Evolutionary conservation across 1,284 basidiomycete genomes (phyloP), one percentile per base, ranked within the genome.

Genomic region (Anthracocystis panici-leucophaei): DNA sequence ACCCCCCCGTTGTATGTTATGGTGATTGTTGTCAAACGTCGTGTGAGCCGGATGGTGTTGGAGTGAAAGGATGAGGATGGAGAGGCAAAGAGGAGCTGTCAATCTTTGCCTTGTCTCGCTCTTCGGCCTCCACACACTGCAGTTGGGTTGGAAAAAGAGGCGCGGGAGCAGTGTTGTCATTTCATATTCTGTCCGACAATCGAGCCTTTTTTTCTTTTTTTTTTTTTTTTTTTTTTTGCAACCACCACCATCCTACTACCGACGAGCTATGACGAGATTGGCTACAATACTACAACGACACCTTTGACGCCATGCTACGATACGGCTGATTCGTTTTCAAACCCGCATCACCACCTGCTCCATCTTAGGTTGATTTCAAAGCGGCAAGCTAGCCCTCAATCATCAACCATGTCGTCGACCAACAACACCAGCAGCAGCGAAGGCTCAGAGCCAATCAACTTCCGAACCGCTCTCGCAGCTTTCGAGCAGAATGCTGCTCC

Each of bases 391-490:
- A 27, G 27, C 42, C n/a, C 4, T 35, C 21, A 27, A 27, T 27
- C 21, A 42, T 23, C 21, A 52, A 64, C 10, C 38, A 70, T 70
- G 67, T 31, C 57, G 6, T 16, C 54, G 16, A 7, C 44, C 23
- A 49, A 41, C 31, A 51, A n/a, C 40, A 5, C 23, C n/a, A 49
- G 48, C 35, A 38, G 10, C 3, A 20, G n/a, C 48, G 49, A 57
- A 10, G 57, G 67, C 48, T 60, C 64, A 2, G 55, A 70, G 55
- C 54, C 64, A 5, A 71, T 75, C 64, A 71, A 75, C 61, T 75
- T 75, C 33, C 73, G 65, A 20, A 67, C 73, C 3, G 73, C 73
- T 2, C 65, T 70, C 21, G 73, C 73, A 9, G 73, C 73, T 9
- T 75, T 75, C 46, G 60, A 75, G 25, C 31, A 57, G 4, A 60